Base-by-base conservation (phyloP, 768 basidiomycete genomes). In the Paxillus ammoniavirescens region DNA sequence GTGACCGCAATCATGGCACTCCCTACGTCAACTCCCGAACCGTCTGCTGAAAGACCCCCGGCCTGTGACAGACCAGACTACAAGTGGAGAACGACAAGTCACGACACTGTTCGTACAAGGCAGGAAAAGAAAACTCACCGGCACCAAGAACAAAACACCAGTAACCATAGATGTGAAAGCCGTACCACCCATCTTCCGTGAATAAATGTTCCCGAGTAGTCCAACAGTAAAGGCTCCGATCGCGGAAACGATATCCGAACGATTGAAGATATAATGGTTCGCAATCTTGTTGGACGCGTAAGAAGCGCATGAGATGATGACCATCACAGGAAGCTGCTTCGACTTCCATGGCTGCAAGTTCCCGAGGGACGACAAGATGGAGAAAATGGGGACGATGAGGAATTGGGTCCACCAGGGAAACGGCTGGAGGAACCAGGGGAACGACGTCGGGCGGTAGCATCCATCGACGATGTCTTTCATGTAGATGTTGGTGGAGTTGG, bases 101-200 rank as follows among this genome's bases (percentile, higher is more conserved):
- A 48, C 44, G 43, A 50, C 47, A 35, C 40, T 47, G 13, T 10
- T 17, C 21, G 40, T 40, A 42, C 17, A 50, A 40, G 15, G 17
- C n/a, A 57, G 15, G 18, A 12, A 52, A 8, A 42, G 35, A 59
- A 47, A 17, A 78, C 87, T 67, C 66, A 92, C 91, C 12, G 92
- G 92, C 23, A 94, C 90, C 55, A 93, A 74, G 70, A 94, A 91
- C 57, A 92, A 68, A 5, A 94, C 90, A 37, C 91, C 91, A 23
- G 91, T 89, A 38, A 93, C 89, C 92, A 94, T 94, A 2, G 85
- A 85, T 9, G 91, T 91, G 70, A 93, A 93, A 17, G 91, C 91
- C 4, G 91, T 93, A 8, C 91, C 91, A 8, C 87, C 81, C 80
- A 89, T 86, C 65, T 82, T 82, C 43, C 91, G 78, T 38, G 91